These are phyloP conservation scores for Termitomyces sp. DNA, from an alignment of 768 basidiomycete species.

Conservation along the genomic window DNA sequence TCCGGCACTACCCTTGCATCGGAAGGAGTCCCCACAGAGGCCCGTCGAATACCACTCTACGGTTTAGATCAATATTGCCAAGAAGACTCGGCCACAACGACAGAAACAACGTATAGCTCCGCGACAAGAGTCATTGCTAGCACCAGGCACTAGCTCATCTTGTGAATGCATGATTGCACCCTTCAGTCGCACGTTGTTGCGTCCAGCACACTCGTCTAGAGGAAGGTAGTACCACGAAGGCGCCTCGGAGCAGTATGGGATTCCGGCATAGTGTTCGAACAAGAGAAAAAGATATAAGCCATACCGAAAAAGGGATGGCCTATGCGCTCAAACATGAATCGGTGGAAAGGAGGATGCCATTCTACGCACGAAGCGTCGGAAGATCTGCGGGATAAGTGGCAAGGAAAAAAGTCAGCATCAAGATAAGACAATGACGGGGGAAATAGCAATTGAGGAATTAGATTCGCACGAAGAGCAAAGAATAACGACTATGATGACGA, in stretches of 20 bases:
- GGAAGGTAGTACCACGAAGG: constrained; percentile 18
- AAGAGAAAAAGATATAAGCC: neutral
- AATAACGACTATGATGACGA: no score
- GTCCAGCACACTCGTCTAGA: constrained; percentile 17
- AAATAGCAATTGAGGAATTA: neutral
- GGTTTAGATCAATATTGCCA: constrained; percentile 30
- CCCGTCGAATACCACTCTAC: constrained; percentile 52
- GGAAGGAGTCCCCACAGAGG: constrained; percentile 83
- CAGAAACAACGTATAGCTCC: constrained; percentile 8
- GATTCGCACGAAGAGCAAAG: no score
- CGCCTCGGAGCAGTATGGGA: constrained; percentile 18
- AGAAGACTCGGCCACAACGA: neutral
- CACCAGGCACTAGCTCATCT: constrained; percentile 15
- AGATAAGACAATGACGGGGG: neutral
- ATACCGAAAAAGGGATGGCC: neutral
- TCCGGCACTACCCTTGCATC: constrained; percentile 74
- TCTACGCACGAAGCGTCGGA: neutral
- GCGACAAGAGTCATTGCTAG: constrained; percentile 14
- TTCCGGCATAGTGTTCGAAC: constrained; percentile 6
- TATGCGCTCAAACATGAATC: neutral
- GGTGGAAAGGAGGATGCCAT: neutral
- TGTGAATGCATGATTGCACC: constrained; percentile 17
- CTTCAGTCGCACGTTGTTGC: neutral
- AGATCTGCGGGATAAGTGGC: neutral
- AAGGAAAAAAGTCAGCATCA: neutral